Conservation (phyloP, 805 yeast genomes). For the Hyphopichia homilentoma region DNA sequence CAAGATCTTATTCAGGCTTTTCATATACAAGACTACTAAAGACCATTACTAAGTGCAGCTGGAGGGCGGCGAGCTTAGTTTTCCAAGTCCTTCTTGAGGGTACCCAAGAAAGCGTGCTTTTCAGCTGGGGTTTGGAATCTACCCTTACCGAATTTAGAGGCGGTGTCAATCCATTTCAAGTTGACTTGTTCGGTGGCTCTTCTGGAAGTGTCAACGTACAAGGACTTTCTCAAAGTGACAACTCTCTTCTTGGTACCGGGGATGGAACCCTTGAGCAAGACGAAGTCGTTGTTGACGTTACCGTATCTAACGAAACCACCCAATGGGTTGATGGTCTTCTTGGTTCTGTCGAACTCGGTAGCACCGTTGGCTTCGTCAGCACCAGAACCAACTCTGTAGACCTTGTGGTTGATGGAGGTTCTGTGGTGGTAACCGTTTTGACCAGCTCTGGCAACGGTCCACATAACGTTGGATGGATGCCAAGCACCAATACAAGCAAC, state of each 20-base stretch:
- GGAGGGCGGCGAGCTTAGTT: slow-evolving; percentile 24
- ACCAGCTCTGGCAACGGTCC: slow-evolving; percentile 99
- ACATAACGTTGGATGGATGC: slow-evolving; percentile 99
- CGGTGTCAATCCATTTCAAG: slow-evolving; percentile 99
- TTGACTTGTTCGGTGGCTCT: slow-evolving; percentile 92
- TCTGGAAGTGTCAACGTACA: slow-evolving; percentile 97
- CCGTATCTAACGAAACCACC: slow-evolving; percentile 99
- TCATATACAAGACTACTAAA: too few species aligned
- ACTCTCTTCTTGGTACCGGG: slow-evolving; percentile 99
- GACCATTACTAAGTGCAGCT: too few species aligned
- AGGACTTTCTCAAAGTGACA: slow-evolving; percentile 97
- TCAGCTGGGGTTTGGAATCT: slow-evolving; percentile 99
- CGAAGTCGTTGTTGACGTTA: slow-evolving; percentile 94
- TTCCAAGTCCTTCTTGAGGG: slow-evolving; percentile 95
- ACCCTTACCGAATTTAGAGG: slow-evolving; percentile 99
- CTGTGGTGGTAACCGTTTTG: slow-evolving; percentile 99
- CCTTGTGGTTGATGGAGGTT: slow-evolving; percentile 99
- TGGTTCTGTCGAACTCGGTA: slow-evolving; percentile 98
- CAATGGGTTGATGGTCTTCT: slow-evolving; percentile 99
- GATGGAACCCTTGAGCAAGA: slow-evolving; percentile 96
- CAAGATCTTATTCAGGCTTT: too few species aligned
- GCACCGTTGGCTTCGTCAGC: slow-evolving; percentile 93
- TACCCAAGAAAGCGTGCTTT: slow-evolving; percentile 99
- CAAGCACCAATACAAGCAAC: slow-evolving; percentile 99
- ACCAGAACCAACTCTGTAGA: slow-evolving; percentile 98